Percentiles rank a stretch among this genome's conserved stretches.
Conservation (phyloP, 306 rosid species). For the Gynostemma pentaphyllum region DNA sequence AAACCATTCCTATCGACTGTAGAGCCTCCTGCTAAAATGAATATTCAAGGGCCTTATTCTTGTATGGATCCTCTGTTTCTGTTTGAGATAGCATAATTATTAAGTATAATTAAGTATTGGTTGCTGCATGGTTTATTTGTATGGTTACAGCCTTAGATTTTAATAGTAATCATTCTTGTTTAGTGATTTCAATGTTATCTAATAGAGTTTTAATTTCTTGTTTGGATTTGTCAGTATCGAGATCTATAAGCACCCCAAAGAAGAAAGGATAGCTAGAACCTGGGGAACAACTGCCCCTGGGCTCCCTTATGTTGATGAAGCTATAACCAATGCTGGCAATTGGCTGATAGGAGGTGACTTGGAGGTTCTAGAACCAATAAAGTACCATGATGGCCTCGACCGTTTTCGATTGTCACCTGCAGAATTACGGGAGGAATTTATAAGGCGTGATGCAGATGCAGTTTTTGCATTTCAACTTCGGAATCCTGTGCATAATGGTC, state of each 20-base stretch:
- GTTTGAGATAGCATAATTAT: no score
- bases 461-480: slow-evolving; percentile 95
- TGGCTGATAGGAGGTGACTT: slow-evolving; percentile 99
- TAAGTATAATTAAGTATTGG: no score
- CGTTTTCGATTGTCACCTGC: slow-evolving; percentile 85
- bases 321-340: slow-evolving; percentile 69
- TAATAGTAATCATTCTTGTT: neutral
- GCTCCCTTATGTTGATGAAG: slow-evolving; percentile 80
- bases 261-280: slow-evolving; percentile 89
- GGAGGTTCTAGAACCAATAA: slow-evolving; percentile 79
- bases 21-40: no score
- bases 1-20: no score
- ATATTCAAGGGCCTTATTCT: no score
- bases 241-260: slow-evolving; percentile 90
- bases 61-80: no score
- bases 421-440: slow-evolving; percentile 73
- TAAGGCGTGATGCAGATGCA: slow-evolving; percentile 81
- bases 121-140: no score
- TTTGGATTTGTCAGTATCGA: slow-evolving; percentile 48
- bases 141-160: neutral
- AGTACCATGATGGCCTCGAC: slow-evolving; percentile 86
- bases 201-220: neutral
- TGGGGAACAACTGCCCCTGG: slow-evolving; percentile 95
- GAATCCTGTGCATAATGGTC: slow-evolving; percentile 97
- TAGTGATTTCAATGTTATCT: neutral